Evolutionary conservation across 768 basidiomycete species (phyloP).

Genomic region (Russula earlei): DNA sequence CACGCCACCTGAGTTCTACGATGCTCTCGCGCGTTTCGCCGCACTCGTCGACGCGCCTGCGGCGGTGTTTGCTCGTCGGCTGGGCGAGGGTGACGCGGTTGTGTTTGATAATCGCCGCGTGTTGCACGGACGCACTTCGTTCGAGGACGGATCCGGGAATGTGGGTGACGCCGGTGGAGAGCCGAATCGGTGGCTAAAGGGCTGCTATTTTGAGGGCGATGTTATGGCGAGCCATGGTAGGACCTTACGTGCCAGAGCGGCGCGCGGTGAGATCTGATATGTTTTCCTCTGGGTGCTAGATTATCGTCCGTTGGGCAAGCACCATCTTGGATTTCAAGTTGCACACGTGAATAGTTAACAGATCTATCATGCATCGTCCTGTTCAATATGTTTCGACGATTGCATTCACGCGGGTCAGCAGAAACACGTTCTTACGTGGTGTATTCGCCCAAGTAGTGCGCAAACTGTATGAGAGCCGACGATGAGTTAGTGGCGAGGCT

Average conservation of each 20-base stretch:
- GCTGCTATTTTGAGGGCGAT: conserved; percentile 70
- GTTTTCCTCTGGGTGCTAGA: neutral
- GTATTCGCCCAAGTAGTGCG: no score
- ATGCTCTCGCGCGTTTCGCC: conserved; percentile 55
- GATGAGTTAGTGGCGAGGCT: no score
- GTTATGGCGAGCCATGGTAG: conserved; percentile 51
- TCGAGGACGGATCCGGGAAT: conserved; percentile 31
- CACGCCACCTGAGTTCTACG: conserved; percentile 49
- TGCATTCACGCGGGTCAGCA: no score
- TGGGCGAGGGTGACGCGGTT: conserved; percentile 78
- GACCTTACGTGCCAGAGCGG: conserved; percentile 30
- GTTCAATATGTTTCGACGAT: no score
- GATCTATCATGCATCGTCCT: no score
- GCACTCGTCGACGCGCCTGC: conserved; percentile 41
- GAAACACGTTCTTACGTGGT: no score
- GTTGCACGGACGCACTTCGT: conserved; percentile 79
- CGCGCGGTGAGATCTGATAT: conserved; percentile 4
- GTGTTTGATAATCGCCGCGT: conserved; percentile 89
- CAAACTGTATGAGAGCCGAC: no score
- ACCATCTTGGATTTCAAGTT: neutral
- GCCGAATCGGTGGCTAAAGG: conserved; percentile 82
- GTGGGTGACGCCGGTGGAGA: conserved; percentile 28
- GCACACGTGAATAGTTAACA: no score
- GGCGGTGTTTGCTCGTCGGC: conserved; percentile 50
- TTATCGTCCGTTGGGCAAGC: no score